phyloP scores from a whole-genome alignment of 2,329 filamentous ascomycete species.

The Neocucurbitaria cava region DNA sequence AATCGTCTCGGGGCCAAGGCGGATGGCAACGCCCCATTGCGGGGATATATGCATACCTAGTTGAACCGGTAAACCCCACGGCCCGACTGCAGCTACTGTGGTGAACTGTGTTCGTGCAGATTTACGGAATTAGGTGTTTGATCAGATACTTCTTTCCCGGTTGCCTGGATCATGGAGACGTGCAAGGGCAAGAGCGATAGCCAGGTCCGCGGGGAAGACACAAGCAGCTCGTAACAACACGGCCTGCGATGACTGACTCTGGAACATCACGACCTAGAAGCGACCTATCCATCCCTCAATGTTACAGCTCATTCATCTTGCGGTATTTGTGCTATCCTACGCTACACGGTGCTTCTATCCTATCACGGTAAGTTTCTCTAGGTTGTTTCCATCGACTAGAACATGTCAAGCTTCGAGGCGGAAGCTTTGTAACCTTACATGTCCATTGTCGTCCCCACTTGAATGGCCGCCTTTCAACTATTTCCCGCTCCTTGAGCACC shows the following conservation, averaged over 20 bases:
- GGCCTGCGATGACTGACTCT: not conserved
- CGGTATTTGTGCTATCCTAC: not conserved
- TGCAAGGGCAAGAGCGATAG: not conserved
- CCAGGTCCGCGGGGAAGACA: not conserved
- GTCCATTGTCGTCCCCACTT: not conserved
- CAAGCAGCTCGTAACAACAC: not conserved
- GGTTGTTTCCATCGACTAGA: not conserved
- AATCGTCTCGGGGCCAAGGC: not conserved
- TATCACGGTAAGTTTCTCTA: not conserved
- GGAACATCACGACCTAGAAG: not conserved
- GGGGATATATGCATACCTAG: slow-evolving; percentile 11
- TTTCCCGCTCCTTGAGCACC: slow-evolving; percentile 4
- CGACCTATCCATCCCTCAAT: not conserved
- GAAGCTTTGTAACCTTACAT: not conserved
- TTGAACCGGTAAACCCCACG: slow-evolving; percentile 3
- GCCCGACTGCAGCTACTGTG: slow-evolving; percentile 15
- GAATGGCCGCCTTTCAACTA: not conserved
- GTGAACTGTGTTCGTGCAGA: slow-evolving; percentile 16
- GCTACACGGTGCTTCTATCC: not conserved
- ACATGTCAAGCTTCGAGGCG: not conserved
- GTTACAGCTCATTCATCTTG: not conserved
- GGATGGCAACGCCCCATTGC: slow-evolving; percentile 3
- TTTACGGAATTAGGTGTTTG: not conserved
- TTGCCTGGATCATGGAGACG: not conserved
- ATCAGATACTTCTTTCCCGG: not conserved